Evolutionary conservation across 1,284 basidiomycete species (phyloP), one percentile per base, ranked within the genome.

Genomic region (Ustilago loliicola): DNA sequence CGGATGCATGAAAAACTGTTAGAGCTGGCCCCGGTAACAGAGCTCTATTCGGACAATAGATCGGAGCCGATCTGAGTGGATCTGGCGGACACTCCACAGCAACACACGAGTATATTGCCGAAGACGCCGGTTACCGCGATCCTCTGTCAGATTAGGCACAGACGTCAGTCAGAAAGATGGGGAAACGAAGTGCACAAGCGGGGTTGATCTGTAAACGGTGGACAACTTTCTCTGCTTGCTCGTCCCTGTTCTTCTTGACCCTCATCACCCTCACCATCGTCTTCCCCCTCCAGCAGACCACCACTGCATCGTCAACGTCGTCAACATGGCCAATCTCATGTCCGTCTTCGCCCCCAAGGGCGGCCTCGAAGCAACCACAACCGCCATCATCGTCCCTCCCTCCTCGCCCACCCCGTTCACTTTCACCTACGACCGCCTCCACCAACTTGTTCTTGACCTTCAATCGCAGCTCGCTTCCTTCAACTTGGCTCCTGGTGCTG

Each of bases 391-490:
- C 58, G 72, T 81, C 10, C 80, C 80, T 13, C 32, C 71, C n/a
- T 81, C 80, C n/a, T 77, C 77, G 8, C 74, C 74, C 21, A 74
- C 66, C 0, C 76, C 79, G 9, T 78, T 72, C 55, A 70, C 60
- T 45, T 70, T 83, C 59, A 71, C 71, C 15, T 85, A 81, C 51
- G 52, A 58, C 4, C 72, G 72, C 29, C 79, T 85, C 3, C 71
- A 80, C 48, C 38, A 50, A 10, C 67, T 79, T 23, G 77, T 83
- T 8, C 64, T 72, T 59, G 67, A 74, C 32, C 69, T 85, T 25
- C 80, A 82, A 50, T 65, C 71, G 2, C 83, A 85, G 63, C 62
- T 85, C 3, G 83, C 80, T 10, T 47, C 66, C n/a, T 72, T 78
- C 60, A 32, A 69, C 34, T 50, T 85, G 3, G 51, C 68, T 8